Base-by-base conservation (phyloP, 2,329 filamentous ascomycete species). In the Conoideocrella luteorostrata region DNA sequence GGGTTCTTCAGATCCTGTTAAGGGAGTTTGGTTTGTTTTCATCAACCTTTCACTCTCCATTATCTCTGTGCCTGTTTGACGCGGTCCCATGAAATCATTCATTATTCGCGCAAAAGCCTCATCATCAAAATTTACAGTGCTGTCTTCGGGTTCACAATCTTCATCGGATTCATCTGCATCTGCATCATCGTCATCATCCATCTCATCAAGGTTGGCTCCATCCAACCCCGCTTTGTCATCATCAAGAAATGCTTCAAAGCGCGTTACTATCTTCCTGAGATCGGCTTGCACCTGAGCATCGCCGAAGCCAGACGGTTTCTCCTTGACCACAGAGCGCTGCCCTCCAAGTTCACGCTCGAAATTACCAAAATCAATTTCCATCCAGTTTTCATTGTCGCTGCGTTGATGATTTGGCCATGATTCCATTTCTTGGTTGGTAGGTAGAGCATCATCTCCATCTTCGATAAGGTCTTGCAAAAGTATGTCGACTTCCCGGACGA, bases 191-290 rank as follows among this genome's bases (percentile, higher is more conserved):
- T 86, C 82, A 13, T 74, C 65, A 47, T 87, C 85, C 74, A 87
- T 86, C 9, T 86, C 84, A 48, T 77, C 71, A 11, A 87, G 63
- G 47, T 88, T 81, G 0, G 83, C 86, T 0, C 89, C 91, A 37
- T 95, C 89, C 5, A 82, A 62, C 1, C 86, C 90, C 1, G 89
- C 88, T 36, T 75, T 77, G 10, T 94, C 86, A 54, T 97, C 88
- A 44, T 94, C 87, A 36, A 98, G 65, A 54, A 98, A 97, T 11
- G 85, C 74, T 57, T 96, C 89, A 56, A 98, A 97, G n/a, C 88
- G 80, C 37, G 86, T 84, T 1, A 98, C 93, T 60, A 97, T 95
- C 57, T 91, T 91, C 43, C 85, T 82, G 18, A 98, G 70, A 58
- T 95, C 85, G 4, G 81, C 80, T 56, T 90, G 82, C 1, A 82